Evolutionary conservation across 176 grass and related monocot genomes (phyloP).

Genomic region (Oryza rufipogon): DNA sequence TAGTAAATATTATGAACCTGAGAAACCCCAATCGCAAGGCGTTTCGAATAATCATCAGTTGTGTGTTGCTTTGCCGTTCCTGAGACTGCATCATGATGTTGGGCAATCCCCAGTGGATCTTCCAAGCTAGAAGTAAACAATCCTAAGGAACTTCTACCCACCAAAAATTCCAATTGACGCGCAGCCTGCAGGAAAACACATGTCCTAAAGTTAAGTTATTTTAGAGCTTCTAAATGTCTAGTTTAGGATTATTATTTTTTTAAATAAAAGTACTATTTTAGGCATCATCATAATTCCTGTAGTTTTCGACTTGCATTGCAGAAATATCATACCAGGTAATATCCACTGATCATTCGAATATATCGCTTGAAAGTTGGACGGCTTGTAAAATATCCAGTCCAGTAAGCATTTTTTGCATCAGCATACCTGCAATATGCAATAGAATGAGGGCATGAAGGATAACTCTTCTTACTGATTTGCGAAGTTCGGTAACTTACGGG

Average conservation of each 20-base stretch:
- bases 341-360: constrained; percentile 77
- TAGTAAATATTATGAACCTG: constrained; percentile 47
- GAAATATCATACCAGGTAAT: constrained; percentile 69
- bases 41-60: constrained; percentile 86
- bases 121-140: constrained; percentile 75
- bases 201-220: not conserved
- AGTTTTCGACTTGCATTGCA: not conserved
- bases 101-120: constrained; percentile 80
- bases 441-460: constrained; percentile 29
- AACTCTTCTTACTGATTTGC: not conserved
- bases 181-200: constrained; percentile 62
- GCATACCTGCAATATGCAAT: constrained; percentile 69
- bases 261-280: not conserved
- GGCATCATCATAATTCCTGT: not conserved
- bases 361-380: constrained; percentile 83
- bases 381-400: constrained; percentile 96
- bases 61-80: constrained; percentile 89
- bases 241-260: not conserved
- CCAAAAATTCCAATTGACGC: constrained; percentile 78
- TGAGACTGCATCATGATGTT: constrained; percentile 91
- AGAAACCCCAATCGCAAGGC: constrained; percentile 68
- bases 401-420: constrained; percentile 81
- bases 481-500: constrained; percentile 52
- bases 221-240: not conserved
- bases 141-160: constrained; percentile 44